Conservation (phyloP, 2,329 filamentous ascomycete genomes). For the Ophiostoma ips region DNA sequence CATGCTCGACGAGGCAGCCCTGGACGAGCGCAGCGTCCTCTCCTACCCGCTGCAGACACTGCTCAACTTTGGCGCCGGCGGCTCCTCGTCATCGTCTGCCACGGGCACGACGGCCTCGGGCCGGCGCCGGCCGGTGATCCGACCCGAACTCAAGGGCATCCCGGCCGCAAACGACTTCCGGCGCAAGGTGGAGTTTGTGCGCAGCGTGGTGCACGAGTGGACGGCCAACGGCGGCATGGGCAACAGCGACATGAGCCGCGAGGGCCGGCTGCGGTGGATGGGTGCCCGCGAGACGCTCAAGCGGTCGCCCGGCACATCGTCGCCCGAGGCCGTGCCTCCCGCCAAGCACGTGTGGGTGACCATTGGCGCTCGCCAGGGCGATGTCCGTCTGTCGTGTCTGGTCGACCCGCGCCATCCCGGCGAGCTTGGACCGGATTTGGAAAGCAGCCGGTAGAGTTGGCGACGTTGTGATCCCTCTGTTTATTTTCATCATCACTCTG, state of each 20-base stretch:
- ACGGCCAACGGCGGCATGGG: conserved; percentile 55
- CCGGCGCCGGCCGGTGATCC: conserved; percentile 45
- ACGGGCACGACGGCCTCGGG: not conserved
- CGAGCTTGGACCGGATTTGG: conserved; percentile 35
- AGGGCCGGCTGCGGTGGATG: conserved; percentile 41
- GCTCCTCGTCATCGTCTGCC: not conserved
- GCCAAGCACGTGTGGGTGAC: conserved; percentile 57
- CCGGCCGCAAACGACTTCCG: conserved; percentile 61
- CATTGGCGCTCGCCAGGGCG: conserved; percentile 48
- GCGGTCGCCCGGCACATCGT: conserved; percentile 29
- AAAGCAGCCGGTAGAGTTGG: not conserved
- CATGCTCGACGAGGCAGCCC: conserved; percentile 54
- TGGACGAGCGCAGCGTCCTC: conserved; percentile 56
- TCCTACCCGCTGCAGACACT: conserved; percentile 61
- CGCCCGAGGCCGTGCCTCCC: conserved; percentile 5
- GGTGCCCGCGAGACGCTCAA: conserved; percentile 40
- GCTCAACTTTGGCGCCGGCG: conserved; percentile 44
- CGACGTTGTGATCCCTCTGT: no score
- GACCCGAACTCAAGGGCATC: conserved; percentile 45
- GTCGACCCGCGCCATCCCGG: conserved; percentile 41
- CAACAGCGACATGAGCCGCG: conserved; percentile 44
- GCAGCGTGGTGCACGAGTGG: conserved; percentile 57
- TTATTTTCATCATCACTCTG: no score
- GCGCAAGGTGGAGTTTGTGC: conserved; percentile 61
- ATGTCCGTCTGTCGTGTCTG: conserved; percentile 38